These are phyloP conservation scores for Pichia sorboxylosa DNA, from an alignment of 1,139 yeast species.

Conservation along the genomic window DNA sequence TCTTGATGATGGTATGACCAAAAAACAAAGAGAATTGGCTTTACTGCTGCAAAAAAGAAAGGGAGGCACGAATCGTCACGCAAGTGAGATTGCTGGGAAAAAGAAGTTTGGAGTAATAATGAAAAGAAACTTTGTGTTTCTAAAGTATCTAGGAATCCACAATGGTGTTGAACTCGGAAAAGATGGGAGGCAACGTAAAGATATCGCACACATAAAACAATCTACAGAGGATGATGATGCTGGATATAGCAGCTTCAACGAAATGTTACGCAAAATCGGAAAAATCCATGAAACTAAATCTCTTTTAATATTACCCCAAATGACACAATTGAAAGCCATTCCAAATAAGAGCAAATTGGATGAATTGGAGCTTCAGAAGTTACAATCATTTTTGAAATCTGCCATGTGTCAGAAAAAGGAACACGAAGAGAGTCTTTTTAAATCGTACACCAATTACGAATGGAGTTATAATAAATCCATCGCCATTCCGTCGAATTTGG, in stretches of 20 bases:
- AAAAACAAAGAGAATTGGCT: too few relatives aligned
- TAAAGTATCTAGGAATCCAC: constrained; percentile 4
- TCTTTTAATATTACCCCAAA: constrained; percentile 13
- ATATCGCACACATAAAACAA: not conserved
- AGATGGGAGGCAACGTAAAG: not conserved
- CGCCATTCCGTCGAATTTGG: constrained; percentile 30
- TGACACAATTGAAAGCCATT: constrained; percentile 16
- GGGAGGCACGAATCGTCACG: constrained; percentile 1
- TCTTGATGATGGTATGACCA: too few relatives aligned
- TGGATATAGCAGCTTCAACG: constrained; percentile 2
- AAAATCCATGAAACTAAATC: constrained; percentile 12
- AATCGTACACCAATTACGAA: constrained; percentile 42
- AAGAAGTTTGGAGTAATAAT: constrained; percentile 3
- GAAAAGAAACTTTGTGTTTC: constrained; percentile 7
- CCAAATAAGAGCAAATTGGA: constrained; percentile 11
- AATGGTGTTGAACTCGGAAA: constrained; percentile 2
- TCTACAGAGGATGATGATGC: not conserved
- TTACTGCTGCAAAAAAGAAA: constrained; percentile 2
- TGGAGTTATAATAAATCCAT: constrained; percentile 32
- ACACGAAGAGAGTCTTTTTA: constrained; percentile 34
- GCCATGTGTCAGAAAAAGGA: constrained; percentile 32
- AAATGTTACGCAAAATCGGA: constrained; percentile 13
- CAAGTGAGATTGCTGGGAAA: constrained; percentile 3
- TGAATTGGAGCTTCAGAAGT: constrained; percentile 7
- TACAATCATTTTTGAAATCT: constrained; percentile 28